Conservation (phyloP, 2,329 filamentous ascomycete genomes). For the Scedosporium aurantiacum region DNA sequence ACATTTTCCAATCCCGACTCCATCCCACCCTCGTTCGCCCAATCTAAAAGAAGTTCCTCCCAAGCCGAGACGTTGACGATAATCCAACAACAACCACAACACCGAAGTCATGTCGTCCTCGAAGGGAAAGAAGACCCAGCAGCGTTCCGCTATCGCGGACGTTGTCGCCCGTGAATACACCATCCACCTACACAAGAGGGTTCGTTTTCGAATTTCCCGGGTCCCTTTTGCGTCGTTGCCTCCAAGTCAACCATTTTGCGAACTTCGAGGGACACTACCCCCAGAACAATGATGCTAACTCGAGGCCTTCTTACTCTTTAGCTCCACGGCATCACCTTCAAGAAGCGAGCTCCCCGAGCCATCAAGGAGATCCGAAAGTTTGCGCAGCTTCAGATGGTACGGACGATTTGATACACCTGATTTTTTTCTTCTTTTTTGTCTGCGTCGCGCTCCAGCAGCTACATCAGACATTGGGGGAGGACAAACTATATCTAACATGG, state of each 20-base stretch:
- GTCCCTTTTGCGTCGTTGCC: not conserved
- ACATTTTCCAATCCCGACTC: conserved; percentile 7
- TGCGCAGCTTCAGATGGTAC: conserved; percentile 90
- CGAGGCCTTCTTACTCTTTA: conserved; percentile 27
- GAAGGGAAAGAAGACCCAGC: conserved; percentile 44
- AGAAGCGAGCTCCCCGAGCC: conserved; percentile 96
- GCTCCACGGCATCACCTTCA: conserved; percentile 97
- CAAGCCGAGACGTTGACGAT: not conserved
- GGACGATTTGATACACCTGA: conserved; percentile 21
- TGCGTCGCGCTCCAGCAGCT: not conserved
- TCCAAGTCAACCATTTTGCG: not conserved
- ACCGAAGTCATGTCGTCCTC: conserved; percentile 28
- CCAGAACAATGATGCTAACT: conserved; percentile 21
- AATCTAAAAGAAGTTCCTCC: conserved; percentile 5
- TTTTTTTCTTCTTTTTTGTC: not conserved
- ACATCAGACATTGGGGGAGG: not conserved
- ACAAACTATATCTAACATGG: conserved; percentile 8
- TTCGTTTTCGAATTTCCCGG: conserved; percentile 19
- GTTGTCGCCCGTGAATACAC: conserved; percentile 99
- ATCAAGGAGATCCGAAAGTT: conserved; percentile 99
- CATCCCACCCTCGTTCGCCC: conserved; percentile 7
- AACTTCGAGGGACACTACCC: not conserved
- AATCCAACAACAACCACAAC: conserved; percentile 9
- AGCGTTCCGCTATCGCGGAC: conserved; percentile 93
- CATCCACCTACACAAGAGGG: conserved; percentile 98